These are phyloP conservation scores for Coniferiporia sulphurascens DNA, from an alignment of 1,284 basidiomycete genomes.

Conservation along the genomic window DNA sequence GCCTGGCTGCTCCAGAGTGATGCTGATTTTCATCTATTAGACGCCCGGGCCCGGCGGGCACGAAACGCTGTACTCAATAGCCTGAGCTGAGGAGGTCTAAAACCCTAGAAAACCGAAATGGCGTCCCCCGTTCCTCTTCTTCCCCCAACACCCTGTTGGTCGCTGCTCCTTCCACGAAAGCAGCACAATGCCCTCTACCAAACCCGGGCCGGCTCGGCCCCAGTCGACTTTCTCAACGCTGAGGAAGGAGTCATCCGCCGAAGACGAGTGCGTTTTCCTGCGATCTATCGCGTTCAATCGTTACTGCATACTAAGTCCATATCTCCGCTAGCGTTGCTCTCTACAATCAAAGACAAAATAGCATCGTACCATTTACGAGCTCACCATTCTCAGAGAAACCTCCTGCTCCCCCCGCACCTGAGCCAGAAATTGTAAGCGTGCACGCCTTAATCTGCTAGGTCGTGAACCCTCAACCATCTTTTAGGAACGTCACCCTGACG, in stretches of 20 bases:
- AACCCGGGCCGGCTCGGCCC: too few relatives aligned
- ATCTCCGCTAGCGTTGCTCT: slow-evolving; percentile 2
- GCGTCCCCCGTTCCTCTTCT: background rate
- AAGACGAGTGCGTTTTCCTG: background rate
- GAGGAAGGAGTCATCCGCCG: background rate
- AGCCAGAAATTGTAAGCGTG: background rate
- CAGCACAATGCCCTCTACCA: background rate
- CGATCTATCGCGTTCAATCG: background rate
- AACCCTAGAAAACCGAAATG: background rate
- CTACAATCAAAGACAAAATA: slow-evolving; percentile 12
- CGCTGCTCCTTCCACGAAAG: background rate
- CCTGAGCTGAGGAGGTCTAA: too few relatives aligned
- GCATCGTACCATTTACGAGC: slow-evolving; percentile 12
- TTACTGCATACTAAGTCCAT: background rate
- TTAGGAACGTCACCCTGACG: slow-evolving; percentile 8
- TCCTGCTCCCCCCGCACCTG: background rate
- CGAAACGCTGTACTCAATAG: too few relatives aligned
- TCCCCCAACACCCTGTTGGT: too few relatives aligned
- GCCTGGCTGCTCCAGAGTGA: too few relatives aligned
- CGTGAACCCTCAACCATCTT: background rate
- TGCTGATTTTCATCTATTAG: too few relatives aligned
- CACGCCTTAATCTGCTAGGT: background rate
- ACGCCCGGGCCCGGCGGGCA: too few relatives aligned
- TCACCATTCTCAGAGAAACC: slow-evolving; percentile 14
- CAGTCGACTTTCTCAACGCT: background rate